Evolutionary conservation across 1,284 basidiomycete species (phyloP).

Genomic region (Malassezia equina): DNA sequence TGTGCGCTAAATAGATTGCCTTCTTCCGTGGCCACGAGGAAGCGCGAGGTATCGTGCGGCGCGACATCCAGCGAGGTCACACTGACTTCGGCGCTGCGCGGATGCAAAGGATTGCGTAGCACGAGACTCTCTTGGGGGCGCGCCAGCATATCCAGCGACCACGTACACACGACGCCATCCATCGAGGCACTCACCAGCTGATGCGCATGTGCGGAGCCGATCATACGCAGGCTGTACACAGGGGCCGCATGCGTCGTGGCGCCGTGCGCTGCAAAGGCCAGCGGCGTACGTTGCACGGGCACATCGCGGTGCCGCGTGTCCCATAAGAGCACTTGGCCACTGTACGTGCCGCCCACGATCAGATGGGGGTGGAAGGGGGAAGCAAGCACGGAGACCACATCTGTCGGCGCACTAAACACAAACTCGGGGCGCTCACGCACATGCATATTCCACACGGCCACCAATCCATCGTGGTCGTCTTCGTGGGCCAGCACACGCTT

Average conservation of each 20-base stretch:
- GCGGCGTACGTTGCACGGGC: conserved; percentile 87
- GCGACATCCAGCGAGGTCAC: conserved; percentile 87
- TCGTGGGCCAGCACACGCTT: conserved; percentile 62
- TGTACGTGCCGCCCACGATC: conserved; percentile 93
- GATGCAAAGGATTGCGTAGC: conserved; percentile 26
- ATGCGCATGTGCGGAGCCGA: conserved; percentile 95
- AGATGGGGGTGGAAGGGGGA: conserved; percentile 96
- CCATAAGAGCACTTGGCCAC: conserved; percentile 95
- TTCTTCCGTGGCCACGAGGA: conserved; percentile 95
- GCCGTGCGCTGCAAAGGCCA: conserved; percentile 46
- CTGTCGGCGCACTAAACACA: conserved; percentile 93
- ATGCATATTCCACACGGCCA: conserved; percentile 94
- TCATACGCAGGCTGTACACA: conserved; percentile 91
- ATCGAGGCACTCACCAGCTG: conserved; percentile 90
- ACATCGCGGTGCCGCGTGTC: conserved; percentile 84
- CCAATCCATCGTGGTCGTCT: conserved; percentile 71
- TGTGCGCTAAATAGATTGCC: conserved; percentile 91
- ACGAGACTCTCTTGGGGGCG: conserved; percentile 56
- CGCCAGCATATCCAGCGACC: conserved; percentile 96
- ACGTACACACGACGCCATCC: conserved; percentile 90
- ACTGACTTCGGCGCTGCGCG: conserved; percentile 68
- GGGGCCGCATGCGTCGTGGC: conserved; percentile 95
- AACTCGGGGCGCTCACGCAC: conserved; percentile 90
- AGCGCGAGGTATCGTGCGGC: conserved; percentile 84
- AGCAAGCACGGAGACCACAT: conserved; percentile 88